Base-by-base conservation (phyloP, 1,284 basidiomycete genomes). In the Fomes fomentarius region DNA sequence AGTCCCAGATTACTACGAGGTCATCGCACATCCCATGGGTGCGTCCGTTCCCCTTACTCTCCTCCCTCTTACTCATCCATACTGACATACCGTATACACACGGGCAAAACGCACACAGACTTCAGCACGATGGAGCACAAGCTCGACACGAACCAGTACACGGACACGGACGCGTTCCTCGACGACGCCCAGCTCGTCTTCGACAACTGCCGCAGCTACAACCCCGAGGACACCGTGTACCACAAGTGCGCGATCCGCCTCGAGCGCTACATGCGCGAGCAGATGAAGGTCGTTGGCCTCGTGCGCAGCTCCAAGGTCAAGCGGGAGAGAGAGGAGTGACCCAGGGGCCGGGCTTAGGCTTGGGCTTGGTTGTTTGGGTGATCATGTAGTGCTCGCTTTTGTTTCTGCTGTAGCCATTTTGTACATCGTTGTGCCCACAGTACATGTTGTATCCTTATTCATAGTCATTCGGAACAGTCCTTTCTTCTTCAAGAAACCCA, bases 21-120 rank as follows among this genome's bases (percentile, higher is more conserved):
- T 95, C 47, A 91, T 98, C 70, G 91, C 87, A 66, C 78, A 89
- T 52, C 96, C 96, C 0, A 98, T 99, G 96, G 96, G 94, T 94
- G 63, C 56, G 85, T 76, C 15, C 44, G 5, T 25, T 25, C 17
- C 21, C 12, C 24, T 30, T 24, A 30, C 33, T 24, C 19, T 19
- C 14, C 42, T 8, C 15, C 15, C 15, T 8, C 47, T 37, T 19
- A 44, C 31, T 26, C 17, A 7, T n/a, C 22, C 14, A n/a, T 43
- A 12, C 37, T 22, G 21, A 5, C 34, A 42, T 45, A 34, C 24
- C 9, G 25, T 26, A 43, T 49, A 25, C 11, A 25, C 33, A 47
- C 47, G n/a, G n/a, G n/a, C n/a, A n/a, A n/a, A n/a, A n/a, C n/a
- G n/a, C 8, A 9, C 24, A 24, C 66, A 95, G 96, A 99, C 70